Base-by-base conservation (phyloP, 2,329 filamentous ascomycete genomes). In the Beauveria rudraprayagi region DNA sequence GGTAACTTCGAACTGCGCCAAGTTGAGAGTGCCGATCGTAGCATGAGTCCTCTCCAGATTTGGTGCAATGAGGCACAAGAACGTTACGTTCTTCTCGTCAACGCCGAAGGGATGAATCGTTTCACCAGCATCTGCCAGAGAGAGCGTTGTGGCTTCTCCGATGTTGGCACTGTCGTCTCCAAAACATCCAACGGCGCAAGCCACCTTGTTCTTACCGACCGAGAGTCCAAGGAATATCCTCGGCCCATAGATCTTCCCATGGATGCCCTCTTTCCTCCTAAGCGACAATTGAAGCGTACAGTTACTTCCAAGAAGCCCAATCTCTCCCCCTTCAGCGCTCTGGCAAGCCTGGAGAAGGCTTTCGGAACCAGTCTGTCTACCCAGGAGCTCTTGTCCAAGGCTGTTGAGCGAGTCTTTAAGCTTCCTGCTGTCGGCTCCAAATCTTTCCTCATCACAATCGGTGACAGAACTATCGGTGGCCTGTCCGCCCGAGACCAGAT, bases 31-130 rank as follows among this genome's bases (percentile, higher is more conserved):
- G 90, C 91, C 2, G 94, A 97, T 74, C 85, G 82, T 65, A 89
- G 91, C 70, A 93, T 99, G 89, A 96, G 91, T 69, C 94, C 94
- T 22, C 83, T 99, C 62, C 91, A 97, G 72, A 96, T 99, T 52
- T 97, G 93, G 92, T 97, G 94, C 74, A 96, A 93, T 68, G 93
- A 97, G 73, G 91, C 94, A 0, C 94, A 99, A 72, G 94, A 99
- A 75, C 84, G 94, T 72, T 99, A 99, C 69, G 94, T 99, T 8
- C 79, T 99, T 68, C 87, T 95, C 9, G 86, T 99, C 64, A 91
- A 92, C 63, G 84, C 85, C 56, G 88, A 94, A 22, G 82, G 86
- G 58, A 83, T 97, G 69, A 92, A 93, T 68, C 86, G 75, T 80
- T 99, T 88, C 69, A 78, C 79, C 50, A 84, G 78, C 71, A 88